Evolutionary conservation across 2,329 filamentous ascomycete genomes (phyloP).

Genomic region (Leptographium lundbergii): DNA sequence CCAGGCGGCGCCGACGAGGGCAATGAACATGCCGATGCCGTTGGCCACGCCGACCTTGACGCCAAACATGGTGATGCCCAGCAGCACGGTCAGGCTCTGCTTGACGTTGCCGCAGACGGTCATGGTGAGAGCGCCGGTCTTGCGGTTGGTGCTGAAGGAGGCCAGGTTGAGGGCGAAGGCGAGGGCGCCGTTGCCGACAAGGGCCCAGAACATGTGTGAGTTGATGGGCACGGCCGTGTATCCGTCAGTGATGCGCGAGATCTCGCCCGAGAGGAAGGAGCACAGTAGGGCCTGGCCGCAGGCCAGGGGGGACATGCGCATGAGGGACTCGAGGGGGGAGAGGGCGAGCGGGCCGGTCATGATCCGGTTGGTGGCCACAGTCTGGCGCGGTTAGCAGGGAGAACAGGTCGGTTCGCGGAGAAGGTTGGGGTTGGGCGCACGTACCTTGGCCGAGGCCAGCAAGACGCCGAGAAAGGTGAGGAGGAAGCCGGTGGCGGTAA

Average conservation of each 20-base stretch:
- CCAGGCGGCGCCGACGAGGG: conserved; percentile 40
- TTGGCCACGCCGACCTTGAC: conserved; percentile 38
- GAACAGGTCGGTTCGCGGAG: not conserved
- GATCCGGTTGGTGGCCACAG: conserved; percentile 50
- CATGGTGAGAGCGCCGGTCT: conserved; percentile 45
- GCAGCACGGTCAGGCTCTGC: conserved; percentile 41
- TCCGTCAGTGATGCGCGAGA: conserved; percentile 26
- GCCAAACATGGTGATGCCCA: conserved; percentile 41
- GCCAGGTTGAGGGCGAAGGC: conserved; percentile 44
- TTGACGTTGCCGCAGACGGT: conserved; percentile 47
- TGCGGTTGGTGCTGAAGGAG: conserved; percentile 45
- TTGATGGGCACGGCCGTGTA: conserved; percentile 21
- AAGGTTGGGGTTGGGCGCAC: not conserved
- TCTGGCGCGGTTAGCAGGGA: conserved; percentile 21
- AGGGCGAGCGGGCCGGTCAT: conserved; percentile 49
- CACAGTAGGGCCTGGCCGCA: conserved; percentile 40
- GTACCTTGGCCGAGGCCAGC: conserved; percentile 40
- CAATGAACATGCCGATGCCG: conserved; percentile 42
- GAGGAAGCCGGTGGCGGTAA: conserved; percentile 43
- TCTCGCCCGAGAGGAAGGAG: conserved; percentile 39
- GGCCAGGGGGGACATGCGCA: conserved; percentile 49
- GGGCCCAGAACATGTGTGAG: conserved; percentile 21
- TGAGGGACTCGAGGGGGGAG: conserved; percentile 46
- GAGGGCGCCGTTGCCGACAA: conserved; percentile 38
- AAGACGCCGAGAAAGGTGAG: conserved; percentile 41